Evolutionary conservation across 331 rosid species (phyloP).

Genomic region (Arachis monticola): DNA sequence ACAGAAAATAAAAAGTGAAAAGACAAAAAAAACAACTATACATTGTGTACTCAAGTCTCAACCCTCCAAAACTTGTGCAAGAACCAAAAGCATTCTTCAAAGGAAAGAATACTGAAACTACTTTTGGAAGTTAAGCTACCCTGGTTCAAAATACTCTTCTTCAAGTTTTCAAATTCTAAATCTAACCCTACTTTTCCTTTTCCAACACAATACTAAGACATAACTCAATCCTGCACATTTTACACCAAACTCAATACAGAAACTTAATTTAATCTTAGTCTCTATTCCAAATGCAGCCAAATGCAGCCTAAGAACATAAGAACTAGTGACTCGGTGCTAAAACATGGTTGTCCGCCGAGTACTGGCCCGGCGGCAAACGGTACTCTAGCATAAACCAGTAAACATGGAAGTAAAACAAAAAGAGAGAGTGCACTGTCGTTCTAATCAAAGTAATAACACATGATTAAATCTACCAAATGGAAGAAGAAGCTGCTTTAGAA

Average conservation of each 20-base stretch:
- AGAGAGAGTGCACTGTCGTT: constrained; percentile 7
- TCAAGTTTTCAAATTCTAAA: too few relatives aligned
- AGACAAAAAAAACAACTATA: not conserved
- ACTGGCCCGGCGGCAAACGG: too few relatives aligned
- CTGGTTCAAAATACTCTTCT: too few relatives aligned
- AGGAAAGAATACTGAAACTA: not conserved
- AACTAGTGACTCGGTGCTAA: constrained; percentile 5
- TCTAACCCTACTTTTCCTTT: too few relatives aligned
- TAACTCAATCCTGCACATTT: too few relatives aligned
- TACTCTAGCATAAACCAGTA: too few relatives aligned
- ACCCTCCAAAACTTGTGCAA: too few relatives aligned
- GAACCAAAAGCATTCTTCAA: not conserved
- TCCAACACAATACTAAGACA: too few relatives aligned
- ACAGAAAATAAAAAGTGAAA: not conserved
- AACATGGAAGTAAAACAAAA: not conserved
- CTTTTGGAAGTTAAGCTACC: not conserved
- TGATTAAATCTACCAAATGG: constrained; percentile 25
- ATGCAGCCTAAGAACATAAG: not conserved
- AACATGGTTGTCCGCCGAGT: not conserved
- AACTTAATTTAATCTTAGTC: too few relatives aligned
- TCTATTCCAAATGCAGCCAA: too few relatives aligned
- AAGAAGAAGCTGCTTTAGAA: constrained; percentile 21
- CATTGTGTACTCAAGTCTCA: too few relatives aligned
- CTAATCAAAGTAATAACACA: constrained; percentile 19
- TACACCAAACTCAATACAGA: too few relatives aligned